Base-by-base conservation (phyloP, 2,329 filamentous ascomycete genomes). In the Sclerotinia minor region DNA sequence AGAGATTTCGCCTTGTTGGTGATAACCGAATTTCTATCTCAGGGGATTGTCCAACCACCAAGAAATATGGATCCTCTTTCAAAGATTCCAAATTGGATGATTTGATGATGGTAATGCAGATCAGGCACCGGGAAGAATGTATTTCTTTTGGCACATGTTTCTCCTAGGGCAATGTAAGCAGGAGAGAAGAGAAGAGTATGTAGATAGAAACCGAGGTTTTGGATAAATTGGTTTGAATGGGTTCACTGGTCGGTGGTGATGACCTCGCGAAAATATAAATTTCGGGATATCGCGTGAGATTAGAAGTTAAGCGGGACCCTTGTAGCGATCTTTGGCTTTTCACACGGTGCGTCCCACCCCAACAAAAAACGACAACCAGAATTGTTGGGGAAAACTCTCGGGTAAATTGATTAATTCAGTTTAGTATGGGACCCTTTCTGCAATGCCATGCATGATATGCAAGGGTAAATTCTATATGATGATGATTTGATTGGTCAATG, bases 351-450 rank as follows among this genome's bases (percentile, higher is more conserved):
- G 38, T 41, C 38, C 38, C 38, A 15, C 64, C 64, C 64, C 64
- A 67, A 67, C 64, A 67, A 67, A 67, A 67, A 44, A 13, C 13
- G 29, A 15, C n/a, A 38, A 13, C 44, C 24, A 61, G 38, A 67
- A 52, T 67, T 67, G 64, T 67, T 67, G 64, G 64, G 64, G 64
- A 67, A 67, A 60, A 32, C 47, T 24, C 24, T 52, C 55, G 54
- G 45, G 17, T 61, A 60, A 44, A 41, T 60, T 9, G 11, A 60
- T 29, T 44, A 17, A 44, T 44, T 60, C 19, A n/a, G 64, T n/a
- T 29, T 66, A 60, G 54, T 44, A 17, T 35, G 13, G 45, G 52
- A 47, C 64, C 54, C 57, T 59, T 41, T n/a, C 58, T 58, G 55
- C 55, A 58, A 13, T 58, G 58, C 41, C 44, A 49, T 66, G 64